Percentiles rank a stretch among this genome's conserved stretches.
These are phyloP conservation scores for Scheffersomyces lignosus DNA, from an alignment of 805 yeast genomes.

Conservation along the genomic window DNA sequence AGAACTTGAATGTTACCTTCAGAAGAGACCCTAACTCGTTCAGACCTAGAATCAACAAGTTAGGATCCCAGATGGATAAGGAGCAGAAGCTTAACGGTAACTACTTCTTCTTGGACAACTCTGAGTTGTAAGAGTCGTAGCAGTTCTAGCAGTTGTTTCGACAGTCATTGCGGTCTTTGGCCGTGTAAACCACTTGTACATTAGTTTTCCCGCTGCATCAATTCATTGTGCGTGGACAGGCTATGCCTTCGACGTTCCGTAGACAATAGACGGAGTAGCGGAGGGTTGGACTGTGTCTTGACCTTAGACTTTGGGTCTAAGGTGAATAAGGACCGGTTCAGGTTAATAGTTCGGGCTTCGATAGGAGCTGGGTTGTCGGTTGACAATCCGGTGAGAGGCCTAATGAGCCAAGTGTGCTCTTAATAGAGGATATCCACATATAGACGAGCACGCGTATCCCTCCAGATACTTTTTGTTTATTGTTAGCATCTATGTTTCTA, in stretches of 20 bases:
- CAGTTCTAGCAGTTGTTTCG: conserved; percentile 24
- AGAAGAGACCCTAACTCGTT: conserved; percentile 98
- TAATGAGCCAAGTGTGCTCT: no score
- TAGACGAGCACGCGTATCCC: no score
- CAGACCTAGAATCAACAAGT: conserved; percentile 98
- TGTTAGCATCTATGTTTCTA: no score
- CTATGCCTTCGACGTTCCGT: conserved; percentile 11
- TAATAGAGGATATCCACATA: no score
- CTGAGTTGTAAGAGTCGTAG: conserved; percentile 32
- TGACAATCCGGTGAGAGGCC: no score
- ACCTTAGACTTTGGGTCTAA: no score
- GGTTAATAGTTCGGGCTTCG: no score
- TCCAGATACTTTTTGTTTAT: no score
- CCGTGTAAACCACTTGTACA: conserved; percentile 5
- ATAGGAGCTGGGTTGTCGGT: no score
- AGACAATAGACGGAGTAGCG: no score
- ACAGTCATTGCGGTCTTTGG: conserved; percentile 3
- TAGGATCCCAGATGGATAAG: conserved; percentile 98
- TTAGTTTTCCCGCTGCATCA: conserved; percentile 9
- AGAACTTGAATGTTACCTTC: conserved; percentile 95
- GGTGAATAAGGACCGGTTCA: no score
- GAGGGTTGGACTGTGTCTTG: no score
- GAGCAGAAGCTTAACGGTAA: conserved; percentile 93
- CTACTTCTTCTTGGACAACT: conserved; percentile 89
- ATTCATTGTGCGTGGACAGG: conserved; percentile 2